Base-by-base conservation (phyloP, 345 rosid species). In the Arabidopsis arenosa region DNA sequence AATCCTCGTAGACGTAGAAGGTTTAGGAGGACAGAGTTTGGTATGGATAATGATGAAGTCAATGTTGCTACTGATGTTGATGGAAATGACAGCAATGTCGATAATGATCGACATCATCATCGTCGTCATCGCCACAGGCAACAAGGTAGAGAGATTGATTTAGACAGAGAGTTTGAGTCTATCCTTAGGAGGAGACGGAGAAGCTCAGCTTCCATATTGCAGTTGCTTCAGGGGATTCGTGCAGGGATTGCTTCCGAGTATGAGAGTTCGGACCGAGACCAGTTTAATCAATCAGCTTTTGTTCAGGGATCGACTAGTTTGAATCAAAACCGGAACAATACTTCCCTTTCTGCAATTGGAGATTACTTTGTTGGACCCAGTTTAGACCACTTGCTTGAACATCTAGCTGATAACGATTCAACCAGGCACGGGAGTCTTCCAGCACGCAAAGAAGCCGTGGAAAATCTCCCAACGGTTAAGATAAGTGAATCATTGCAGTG, bases 401-500 rank as follows among this genome's bases (percentile, higher is more conserved):
- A 93, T 77, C 78, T 93, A 80, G 95, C 90, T 30, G 93, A 89
- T 62, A 89, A 82, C 63, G 90, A 84, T 70, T 87, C 90, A 0
- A 87, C 83, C 63, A 84, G 93, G 71, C 85, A 89, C 1, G 96
- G 92, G 43, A 87, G 93, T 72, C 96, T 89, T 14, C 93, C 98
- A 0, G 91, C 98, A 9, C 81, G 82, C 35, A 93, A 89, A 75
- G 96, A 91, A 63, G 93, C 86, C 0, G 76, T 91, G 36, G 93
- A 91, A 41, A 87, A 85, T 43, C 68, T 93, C 83, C 92, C 97
- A 1, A 80, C 74, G 39, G 93, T 88, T 52, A 77, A 67, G 61
- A 55, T 89, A 32, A 30, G 79, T 75, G 92, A 91, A 81, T 55
- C 61, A 14, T 18, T 84, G 76, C 96, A 83, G 4, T 76, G 80